A percentile compares a stretch with the other conserved stretches of the same genome.
Conservation (phyloP, 179 eudicot species). For the Pouteria campechiana region DNA sequence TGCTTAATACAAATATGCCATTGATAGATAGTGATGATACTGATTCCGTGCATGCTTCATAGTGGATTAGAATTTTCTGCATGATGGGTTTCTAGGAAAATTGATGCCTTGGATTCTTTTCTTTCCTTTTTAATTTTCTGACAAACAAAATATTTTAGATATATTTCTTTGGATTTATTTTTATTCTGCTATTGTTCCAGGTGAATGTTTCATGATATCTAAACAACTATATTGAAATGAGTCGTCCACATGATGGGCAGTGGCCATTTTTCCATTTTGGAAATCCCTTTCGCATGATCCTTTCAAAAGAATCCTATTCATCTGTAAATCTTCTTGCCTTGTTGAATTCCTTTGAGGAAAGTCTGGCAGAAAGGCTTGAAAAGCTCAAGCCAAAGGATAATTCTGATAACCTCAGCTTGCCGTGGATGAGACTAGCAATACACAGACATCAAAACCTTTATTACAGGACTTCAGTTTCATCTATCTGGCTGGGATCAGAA, state of each 20-base stretch:
- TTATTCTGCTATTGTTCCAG: too few species aligned
- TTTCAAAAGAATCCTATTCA: slow-evolving; percentile 40
- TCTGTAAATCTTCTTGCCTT: slow-evolving; percentile 36
- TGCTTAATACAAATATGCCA: too few species aligned
- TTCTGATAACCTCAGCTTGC: slow-evolving; percentile 40
- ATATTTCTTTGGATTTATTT: too few species aligned
- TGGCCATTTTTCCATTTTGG: slow-evolving; percentile 50
- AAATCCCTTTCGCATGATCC: slow-evolving; percentile 64
- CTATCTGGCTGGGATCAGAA: slow-evolving; percentile 76
- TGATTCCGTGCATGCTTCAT: too few species aligned
- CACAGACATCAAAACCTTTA: slow-evolving; percentile 52
- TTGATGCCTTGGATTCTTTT: too few species aligned
- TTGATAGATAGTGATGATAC: too few species aligned
- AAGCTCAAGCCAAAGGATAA: slow-evolving; percentile 43
- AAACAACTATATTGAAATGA: slow-evolving; percentile 48
- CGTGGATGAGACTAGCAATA: slow-evolving; percentile 76
- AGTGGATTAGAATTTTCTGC: too few species aligned
- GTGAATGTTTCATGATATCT: too few species aligned
- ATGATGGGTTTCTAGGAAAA: too few species aligned
- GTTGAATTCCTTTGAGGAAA: slow-evolving; percentile 49
- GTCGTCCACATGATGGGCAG: slow-evolving; percentile 59
- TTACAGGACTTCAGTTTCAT: slow-evolving; percentile 71
- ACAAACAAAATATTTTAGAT: too few species aligned
- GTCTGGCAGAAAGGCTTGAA: slow-evolving; percentile 45
- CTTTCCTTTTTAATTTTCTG: too few species aligned